Evolutionary conservation across 2,329 filamentous ascomycete species (phyloP).

Genomic region (Paecilomyces dactylethromorphus): DNA sequence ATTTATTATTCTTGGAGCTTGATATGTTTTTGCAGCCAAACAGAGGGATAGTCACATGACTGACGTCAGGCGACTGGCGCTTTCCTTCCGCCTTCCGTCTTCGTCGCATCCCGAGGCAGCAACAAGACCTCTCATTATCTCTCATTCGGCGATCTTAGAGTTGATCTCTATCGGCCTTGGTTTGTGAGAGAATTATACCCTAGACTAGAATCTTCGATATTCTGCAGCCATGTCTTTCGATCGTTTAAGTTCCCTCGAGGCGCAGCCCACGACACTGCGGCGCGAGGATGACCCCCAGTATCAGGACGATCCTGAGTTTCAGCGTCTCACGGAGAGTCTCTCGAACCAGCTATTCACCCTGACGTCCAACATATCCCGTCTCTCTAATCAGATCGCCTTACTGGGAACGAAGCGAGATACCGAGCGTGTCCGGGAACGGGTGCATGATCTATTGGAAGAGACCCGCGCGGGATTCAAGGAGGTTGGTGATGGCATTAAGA

Average conservation of each 20-base stretch:
- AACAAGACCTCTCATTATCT: not conserved
- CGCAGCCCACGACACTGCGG: slow-evolving; percentile 63
- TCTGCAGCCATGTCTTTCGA: slow-evolving; percentile 73
- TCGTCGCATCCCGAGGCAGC: slow-evolving; percentile 5
- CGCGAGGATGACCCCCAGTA: slow-evolving; percentile 68
- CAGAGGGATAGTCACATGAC: not conserved
- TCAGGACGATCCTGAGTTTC: slow-evolving; percentile 87
- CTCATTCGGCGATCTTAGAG: not conserved
- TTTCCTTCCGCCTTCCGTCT: not conserved
- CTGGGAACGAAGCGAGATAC: slow-evolving; percentile 89
- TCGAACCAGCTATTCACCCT: slow-evolving; percentile 86
- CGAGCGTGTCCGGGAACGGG: slow-evolving; percentile 79
- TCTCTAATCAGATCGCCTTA: slow-evolving; percentile 76
- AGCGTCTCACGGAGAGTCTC: slow-evolving; percentile 70
- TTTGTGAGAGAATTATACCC: slow-evolving; percentile 4
- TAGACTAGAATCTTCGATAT: slow-evolving; percentile 2
- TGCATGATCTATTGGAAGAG: slow-evolving; percentile 81
- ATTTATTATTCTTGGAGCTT: not conserved
- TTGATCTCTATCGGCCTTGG: not conserved
- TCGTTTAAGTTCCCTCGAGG: slow-evolving; percentile 75
- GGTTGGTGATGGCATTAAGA: slow-evolving; percentile 89
- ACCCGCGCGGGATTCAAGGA: slow-evolving; percentile 82
- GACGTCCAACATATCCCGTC: slow-evolving; percentile 77
- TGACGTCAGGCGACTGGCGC: not conserved
- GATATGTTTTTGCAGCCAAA: not conserved